phyloP scores from a whole-genome alignment of 805 yeast species.

The Saturnispora kantuleensis region DNA sequence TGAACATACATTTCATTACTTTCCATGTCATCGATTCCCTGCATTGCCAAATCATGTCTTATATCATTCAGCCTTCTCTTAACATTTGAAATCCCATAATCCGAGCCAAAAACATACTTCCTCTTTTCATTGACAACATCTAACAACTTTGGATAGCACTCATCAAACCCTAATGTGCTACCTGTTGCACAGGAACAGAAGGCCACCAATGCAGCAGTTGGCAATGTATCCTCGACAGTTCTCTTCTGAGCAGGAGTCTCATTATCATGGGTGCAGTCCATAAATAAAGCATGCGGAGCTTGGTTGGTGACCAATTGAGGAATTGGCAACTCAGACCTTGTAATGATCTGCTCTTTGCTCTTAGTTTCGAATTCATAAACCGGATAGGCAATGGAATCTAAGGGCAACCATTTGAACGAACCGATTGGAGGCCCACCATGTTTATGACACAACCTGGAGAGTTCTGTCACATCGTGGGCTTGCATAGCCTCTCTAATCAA shows the following conservation, averaged over 20 bases:
- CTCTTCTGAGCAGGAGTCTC: slow-evolving; percentile 83
- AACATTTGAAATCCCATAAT: slow-evolving; percentile 80
- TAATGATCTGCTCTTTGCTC: slow-evolving; percentile 21
- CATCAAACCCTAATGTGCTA: slow-evolving; percentile 89
- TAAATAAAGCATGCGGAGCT: slow-evolving; percentile 87
- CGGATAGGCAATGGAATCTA: slow-evolving; percentile 65
- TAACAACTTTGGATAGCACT: slow-evolving; percentile 71
- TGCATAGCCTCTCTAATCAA: slow-evolving; percentile 96
- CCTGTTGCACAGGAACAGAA: slow-evolving; percentile 92
- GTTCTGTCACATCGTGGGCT: slow-evolving; percentile 80
- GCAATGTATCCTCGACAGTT: slow-evolving; percentile 87
- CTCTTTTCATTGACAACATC: slow-evolving; percentile 74
- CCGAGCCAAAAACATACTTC: slow-evolving; percentile 45
- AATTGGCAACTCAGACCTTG: slow-evolving; percentile 54
- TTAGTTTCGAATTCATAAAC: slow-evolving; percentile 29
- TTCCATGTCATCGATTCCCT: slow-evolving; percentile 43
- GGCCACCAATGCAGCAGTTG: slow-evolving; percentile 90
- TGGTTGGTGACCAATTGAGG: slow-evolving; percentile 57
- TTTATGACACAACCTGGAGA: slow-evolving; percentile 75
- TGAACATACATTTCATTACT: slow-evolving; percentile 87
- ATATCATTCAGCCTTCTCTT: slow-evolving; percentile 51
- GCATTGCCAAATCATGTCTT: slow-evolving; percentile 46
- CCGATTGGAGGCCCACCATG: slow-evolving; percentile 97
- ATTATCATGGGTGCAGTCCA: slow-evolving; percentile 98
- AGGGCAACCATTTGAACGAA: slow-evolving; percentile 70